A percentile compares a stretch with the other conserved stretches of the same genome.
Evolutionary conservation across 1,284 basidiomycete species (phyloP).

Genomic region (Sutorius eximius): DNA sequence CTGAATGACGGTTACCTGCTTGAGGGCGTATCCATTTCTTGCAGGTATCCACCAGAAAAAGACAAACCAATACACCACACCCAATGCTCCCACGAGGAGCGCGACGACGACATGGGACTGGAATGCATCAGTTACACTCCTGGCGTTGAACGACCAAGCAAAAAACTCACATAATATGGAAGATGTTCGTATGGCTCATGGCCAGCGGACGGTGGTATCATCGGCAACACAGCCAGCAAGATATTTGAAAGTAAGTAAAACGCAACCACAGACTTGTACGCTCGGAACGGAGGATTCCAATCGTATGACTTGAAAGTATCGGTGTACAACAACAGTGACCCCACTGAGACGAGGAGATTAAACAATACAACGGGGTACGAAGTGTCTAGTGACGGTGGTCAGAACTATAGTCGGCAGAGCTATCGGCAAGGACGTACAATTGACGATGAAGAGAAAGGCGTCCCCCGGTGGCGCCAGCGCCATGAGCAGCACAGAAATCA

Average conservation of each 20-base stretch:
- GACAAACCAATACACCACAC: conserved; percentile 61
- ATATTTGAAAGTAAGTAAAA: conserved; percentile 66
- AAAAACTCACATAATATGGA: conserved; percentile 61
- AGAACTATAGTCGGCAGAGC: neutral
- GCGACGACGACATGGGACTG: conserved; percentile 57
- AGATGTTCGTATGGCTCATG: conserved; percentile 52
- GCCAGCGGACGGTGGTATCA: conserved; percentile 56
- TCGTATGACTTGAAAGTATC: conserved; percentile 43
- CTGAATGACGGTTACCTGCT: conserved; percentile 49
- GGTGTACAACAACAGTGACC: conserved; percentile 59
- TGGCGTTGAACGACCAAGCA: neutral
- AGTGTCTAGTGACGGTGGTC: conserved; percentile 40
- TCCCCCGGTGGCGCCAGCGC: conserved; percentile 60
- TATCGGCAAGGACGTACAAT: conserved; percentile 41
- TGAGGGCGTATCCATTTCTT: conserved; percentile 49
- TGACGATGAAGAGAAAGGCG: conserved; percentile 66
- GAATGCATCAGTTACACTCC: neutral
- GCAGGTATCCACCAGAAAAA: conserved; percentile 56
- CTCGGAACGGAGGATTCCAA: conserved; percentile 65
- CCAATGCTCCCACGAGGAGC: conserved; percentile 49
- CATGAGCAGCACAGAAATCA: conserved; percentile 51
- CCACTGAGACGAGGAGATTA: conserved; percentile 59
- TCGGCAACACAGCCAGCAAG: conserved; percentile 57
- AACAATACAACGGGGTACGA: conserved; percentile 56
- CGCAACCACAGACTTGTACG: conserved; percentile 46